Percentiles rank a stretch among this genome's conserved stretches.
phyloP scores from a whole-genome alignment of 108 stramenopile genomes.

The Bacterosira constricta region DNA sequence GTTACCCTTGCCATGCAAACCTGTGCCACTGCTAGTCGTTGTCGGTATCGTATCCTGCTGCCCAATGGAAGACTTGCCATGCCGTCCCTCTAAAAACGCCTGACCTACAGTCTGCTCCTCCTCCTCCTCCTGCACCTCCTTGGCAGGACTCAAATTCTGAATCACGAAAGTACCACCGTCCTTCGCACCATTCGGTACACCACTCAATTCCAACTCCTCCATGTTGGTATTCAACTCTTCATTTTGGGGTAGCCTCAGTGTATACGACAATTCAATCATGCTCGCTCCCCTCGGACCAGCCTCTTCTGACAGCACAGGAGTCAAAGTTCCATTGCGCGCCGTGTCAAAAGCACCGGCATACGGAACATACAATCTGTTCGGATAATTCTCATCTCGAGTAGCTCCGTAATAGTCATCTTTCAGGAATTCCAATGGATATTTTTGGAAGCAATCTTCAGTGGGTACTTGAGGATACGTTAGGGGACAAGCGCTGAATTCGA shows the following conservation, averaged over 20 bases:
- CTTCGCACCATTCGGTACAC: not conserved
- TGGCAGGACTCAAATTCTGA: too few species aligned
- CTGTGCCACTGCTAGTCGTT: not conserved
- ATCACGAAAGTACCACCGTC: not conserved
- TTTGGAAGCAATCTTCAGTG: slow-evolving; percentile 26
- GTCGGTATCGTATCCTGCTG: not conserved
- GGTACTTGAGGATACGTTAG: slow-evolving; percentile 22
- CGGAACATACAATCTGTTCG: slow-evolving; percentile 36
- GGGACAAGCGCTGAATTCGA: slow-evolving; percentile 38
- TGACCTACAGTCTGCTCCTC: too few species aligned
- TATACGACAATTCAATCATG: slow-evolving; percentile 36
- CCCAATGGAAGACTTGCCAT: too few species aligned
- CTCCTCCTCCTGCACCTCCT: not conserved
- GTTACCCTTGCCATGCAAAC: too few species aligned
- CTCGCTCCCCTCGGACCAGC: not conserved
- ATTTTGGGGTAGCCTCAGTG: slow-evolving; percentile 19
- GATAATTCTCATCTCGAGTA: slow-evolving; percentile 10
- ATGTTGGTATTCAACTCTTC: slow-evolving; percentile 3
- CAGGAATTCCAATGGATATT: slow-evolving; percentile 29
- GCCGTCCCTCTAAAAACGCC: too few species aligned
- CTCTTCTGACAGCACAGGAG: not conserved
- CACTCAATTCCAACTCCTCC: not conserved
- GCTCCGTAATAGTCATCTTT: slow-evolving; percentile 30
- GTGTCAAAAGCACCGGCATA: slow-evolving; percentile 2
- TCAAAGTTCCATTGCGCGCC: not conserved